Percentiles rank a stretch among this genome's conserved stretches.
Conservation (phyloP, 1,284 basidiomycete genomes). For the Tylopilus orsonianus region DNA sequence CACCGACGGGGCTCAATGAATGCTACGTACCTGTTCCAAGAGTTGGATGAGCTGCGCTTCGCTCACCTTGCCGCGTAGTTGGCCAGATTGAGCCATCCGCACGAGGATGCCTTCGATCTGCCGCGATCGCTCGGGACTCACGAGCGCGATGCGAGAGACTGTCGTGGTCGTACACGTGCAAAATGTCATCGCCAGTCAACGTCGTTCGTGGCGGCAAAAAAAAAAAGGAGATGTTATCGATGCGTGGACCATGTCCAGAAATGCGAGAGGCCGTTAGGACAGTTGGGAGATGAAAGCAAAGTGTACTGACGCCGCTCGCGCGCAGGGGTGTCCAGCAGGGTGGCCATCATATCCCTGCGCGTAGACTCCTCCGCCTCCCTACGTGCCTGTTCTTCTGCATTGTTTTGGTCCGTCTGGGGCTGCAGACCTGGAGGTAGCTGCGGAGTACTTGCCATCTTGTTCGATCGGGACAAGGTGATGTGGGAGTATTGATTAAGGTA, state of each 20-base stretch:
- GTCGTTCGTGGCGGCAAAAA: not conserved
- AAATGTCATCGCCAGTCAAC: too few species aligned
- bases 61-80: conserved; percentile 81
- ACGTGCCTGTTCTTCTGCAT: conserved; percentile 56
- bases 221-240: too few species aligned
- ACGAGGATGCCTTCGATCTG: conserved; percentile 87
- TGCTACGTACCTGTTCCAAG: conserved; percentile 84
- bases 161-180: conserved; percentile 2
- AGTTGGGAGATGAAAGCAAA: not conserved
- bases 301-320: conserved; percentile 83
- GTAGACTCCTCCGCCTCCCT: conserved; percentile 70
- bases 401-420: conserved; percentile 25
- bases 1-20: too few species aligned
- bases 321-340: conserved; percentile 84
- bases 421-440: conserved; percentile 33
- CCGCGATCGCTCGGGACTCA: conserved; percentile 83
- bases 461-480: not conserved
- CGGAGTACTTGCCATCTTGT: conserved; percentile 23
- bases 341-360: conserved; percentile 80
- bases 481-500: conserved; percentile 6
- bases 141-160: conserved; percentile 92
- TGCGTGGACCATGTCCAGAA: too few species aligned
- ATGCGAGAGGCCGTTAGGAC: conserved; percentile 1
- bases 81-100: conserved; percentile 92
- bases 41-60: conserved; percentile 90